Evolutionary conservation across 441 rosid genomes (phyloP), one percentile per base, ranked within the genome.

Genomic region (Adansonia gregorii): DNA sequence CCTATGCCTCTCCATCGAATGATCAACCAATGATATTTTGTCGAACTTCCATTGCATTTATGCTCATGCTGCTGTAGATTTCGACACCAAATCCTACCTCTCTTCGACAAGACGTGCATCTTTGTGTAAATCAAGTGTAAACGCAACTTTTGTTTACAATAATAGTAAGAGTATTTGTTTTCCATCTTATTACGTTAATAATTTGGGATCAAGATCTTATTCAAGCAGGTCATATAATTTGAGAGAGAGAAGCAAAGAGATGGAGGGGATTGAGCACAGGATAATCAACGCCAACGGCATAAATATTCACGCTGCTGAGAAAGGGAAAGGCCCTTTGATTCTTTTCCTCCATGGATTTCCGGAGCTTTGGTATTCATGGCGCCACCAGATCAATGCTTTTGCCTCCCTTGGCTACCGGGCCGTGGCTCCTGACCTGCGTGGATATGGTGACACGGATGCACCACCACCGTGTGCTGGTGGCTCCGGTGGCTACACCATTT

Each of bases 341-440:
- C 87, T 92, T 79, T 88, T 94, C 63, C 20, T 92, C 80, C 98
- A 92, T 24, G 96, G 94, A 4, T 93, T 90, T 83, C 97, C 96
- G 0, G 91, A 90, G 83, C 87, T 91, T 1, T 94, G 97, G 98
- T 92, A 89, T 84, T 76, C 93, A 55, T 92, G 95, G 98, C 87
- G 97, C 49, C 90, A 92, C 85, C 97, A 94, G 89, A 89, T 94
- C 75, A 41, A 22, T 0, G 86, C 86, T 58, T 82, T 94, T 67
- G 86, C 95, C 0, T 81, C 91, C 8, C 83, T 87, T 22, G 98
- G 98, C 10, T 92, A 92, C 87, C 85, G 90, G 0, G 85, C 93
- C 0, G 84, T 94, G 73, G 98, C 97, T 6, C 97, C 97, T 6
- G 98, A 94, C 76, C 67, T 94, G 49, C 84, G 95, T 52, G 98